These are phyloP conservation scores for barrel medic (Medicago truncatula) DNA, from an alignment of 306 rosid species.

Conservation along the genomic window MtrunA17r5.0-ANR NC_053049.1:3051501-3052000, in stretches of 20 bases:
- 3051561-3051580: conserved; percentile 83
- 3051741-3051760: conserved; percentile 79
- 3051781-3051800: conserved; percentile 78
- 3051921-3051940: conserved; percentile 7
- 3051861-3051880: background rate
- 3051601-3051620: conserved; percentile 99
- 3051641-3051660: conserved; percentile 83
- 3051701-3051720: conserved; percentile 91
- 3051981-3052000: background rate
- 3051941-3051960: conserved; percentile 24
- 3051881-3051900: conserved; percentile 21
- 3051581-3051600: conserved; percentile 94
- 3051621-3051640: conserved; percentile 94
- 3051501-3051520: conserved; percentile 77
- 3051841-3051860: conserved; percentile 19
- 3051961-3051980: conserved; percentile 2
- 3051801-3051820: conserved; percentile 68
- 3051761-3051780: conserved; percentile 89
- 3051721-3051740: conserved; percentile 94
- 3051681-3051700: conserved; percentile 64
- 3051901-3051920: conserved; percentile 19
- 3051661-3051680: conserved; percentile 70
- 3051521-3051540: conserved; percentile 73
- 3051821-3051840: conserved; percentile 17
- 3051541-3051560: conserved; percentile 80